Conservation (phyloP, 208 protist species). For the Trichomonas vaginalis region DNA sequence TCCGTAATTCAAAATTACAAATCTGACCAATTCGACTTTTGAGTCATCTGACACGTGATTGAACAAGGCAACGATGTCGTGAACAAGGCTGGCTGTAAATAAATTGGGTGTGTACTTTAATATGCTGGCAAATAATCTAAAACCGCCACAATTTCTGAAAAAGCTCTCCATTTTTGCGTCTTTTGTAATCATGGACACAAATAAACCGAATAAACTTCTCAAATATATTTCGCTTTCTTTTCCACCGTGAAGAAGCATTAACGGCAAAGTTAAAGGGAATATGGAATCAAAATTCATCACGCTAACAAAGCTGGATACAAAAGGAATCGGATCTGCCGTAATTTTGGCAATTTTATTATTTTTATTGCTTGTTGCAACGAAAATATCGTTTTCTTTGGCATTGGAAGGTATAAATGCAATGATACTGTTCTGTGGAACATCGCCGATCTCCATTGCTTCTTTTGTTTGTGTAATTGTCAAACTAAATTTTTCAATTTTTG, state of each 20-base stretch:
- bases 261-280: neutral
- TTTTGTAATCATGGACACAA: neutral
- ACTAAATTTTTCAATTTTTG: neutral
- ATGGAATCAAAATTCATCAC: neutral
- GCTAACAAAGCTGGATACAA: neutral
- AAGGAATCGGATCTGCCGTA: neutral
- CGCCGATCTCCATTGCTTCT: neutral
- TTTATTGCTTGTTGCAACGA: neutral
- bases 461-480: neutral
- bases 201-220: neutral
- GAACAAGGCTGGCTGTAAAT: neutral
- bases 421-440: neutral
- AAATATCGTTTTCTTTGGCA: neutral
- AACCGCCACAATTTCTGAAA: neutral
- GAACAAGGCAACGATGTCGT: neutral
- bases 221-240: neutral
- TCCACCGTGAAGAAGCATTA: neutral
- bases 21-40: neutral
- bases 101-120: neutral
- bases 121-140: neutral
- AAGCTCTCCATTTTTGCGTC: neutral
- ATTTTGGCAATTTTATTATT: neutral
- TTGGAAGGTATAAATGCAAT: neutral
- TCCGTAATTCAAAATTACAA: neutral
- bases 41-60: neutral